Percentiles rank a stretch among this genome's conserved stretches.
Conservation (phyloP, 2,329 filamentous ascomycete genomes). For the Alternaria ventricosa region DNA sequence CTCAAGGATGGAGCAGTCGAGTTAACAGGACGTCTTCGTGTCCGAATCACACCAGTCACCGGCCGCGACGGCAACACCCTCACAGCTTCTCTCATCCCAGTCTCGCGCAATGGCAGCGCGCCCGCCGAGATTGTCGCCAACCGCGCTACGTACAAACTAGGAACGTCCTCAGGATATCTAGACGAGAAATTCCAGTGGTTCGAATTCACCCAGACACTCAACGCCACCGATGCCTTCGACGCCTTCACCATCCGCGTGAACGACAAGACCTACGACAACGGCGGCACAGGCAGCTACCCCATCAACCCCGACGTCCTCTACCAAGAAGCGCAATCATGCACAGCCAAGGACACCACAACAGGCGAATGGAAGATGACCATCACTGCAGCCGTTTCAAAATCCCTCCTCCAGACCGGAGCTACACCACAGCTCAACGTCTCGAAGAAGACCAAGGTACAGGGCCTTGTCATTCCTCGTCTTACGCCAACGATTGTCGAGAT, state of each 20-base stretch:
- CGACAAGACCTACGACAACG: constrained; percentile 11
- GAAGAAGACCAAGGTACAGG: not conserved
- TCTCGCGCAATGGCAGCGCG: not conserved
- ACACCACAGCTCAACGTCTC: constrained; percentile 2
- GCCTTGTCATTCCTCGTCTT: constrained; percentile 5
- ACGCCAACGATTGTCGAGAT: not conserved
- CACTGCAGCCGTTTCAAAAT: constrained; percentile 8
- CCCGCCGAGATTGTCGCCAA: not conserved
- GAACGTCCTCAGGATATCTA: constrained; percentile 9
- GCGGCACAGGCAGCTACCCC: constrained; percentile 10
- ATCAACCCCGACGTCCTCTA: constrained; percentile 9
- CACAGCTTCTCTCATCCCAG: constrained; percentile 6
- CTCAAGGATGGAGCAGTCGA: constrained; percentile 19
- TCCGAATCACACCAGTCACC: constrained; percentile 16
- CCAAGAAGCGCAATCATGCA: constrained; percentile 6
- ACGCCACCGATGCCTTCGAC: not conserved
- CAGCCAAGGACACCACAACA: not conserved
- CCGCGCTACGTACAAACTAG: not conserved
- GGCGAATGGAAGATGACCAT: not conserved
- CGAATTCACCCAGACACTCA: constrained; percentile 5
- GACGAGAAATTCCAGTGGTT: constrained; percentile 12
- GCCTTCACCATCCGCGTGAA: constrained; percentile 15
- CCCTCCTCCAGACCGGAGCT: not conserved
- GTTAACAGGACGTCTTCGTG: constrained; percentile 23
- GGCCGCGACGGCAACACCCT: constrained; percentile 5